phyloP scores from a whole-genome alignment of 331 rosid genomes.

The Malus hybrid region DNA sequence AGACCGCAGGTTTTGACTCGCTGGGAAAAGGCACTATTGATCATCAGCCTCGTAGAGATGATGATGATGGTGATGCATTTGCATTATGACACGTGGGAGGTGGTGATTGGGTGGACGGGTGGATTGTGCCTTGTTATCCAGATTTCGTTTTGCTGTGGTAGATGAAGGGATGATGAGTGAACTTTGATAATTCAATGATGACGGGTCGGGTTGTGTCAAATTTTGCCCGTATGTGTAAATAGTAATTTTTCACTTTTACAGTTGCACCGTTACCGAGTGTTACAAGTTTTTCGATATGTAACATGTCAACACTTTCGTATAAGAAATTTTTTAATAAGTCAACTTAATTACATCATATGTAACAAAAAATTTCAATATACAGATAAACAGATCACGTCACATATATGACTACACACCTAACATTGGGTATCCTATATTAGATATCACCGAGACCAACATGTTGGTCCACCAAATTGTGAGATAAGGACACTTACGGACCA shows the following conservation, averaged over 20 bases:
- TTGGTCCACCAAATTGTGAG: too few relatives aligned
- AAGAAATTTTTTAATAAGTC: too few relatives aligned
- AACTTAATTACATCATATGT: background rate
- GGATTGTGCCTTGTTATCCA: slow-evolving; percentile 61
- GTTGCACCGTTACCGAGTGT: fast-evolving
- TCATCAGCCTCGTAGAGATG: background rate
- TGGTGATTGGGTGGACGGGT: slow-evolving; percentile 19
- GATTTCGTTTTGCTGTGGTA: slow-evolving; percentile 47
- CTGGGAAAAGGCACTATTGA: background rate
- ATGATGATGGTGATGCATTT: slow-evolving; percentile 26
- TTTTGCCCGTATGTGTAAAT: background rate
- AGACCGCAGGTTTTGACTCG: background rate
- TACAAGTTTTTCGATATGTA: fast-evolving
- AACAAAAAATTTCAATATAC: too few relatives aligned
- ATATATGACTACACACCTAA: too few relatives aligned
- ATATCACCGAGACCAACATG: too few relatives aligned
- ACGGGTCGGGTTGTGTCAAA: background rate
- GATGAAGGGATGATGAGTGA: background rate
- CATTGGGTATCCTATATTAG: too few relatives aligned
- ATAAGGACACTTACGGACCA: too few relatives aligned
- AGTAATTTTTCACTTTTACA: too few relatives aligned
- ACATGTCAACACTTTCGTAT: background rate
- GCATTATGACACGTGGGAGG: slow-evolving; percentile 36
- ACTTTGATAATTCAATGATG: background rate
- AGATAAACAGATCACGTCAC: too few relatives aligned